Conservation (phyloP, 2,329 filamentous ascomycete species). For the Cryphonectria parasitica region DNA sequence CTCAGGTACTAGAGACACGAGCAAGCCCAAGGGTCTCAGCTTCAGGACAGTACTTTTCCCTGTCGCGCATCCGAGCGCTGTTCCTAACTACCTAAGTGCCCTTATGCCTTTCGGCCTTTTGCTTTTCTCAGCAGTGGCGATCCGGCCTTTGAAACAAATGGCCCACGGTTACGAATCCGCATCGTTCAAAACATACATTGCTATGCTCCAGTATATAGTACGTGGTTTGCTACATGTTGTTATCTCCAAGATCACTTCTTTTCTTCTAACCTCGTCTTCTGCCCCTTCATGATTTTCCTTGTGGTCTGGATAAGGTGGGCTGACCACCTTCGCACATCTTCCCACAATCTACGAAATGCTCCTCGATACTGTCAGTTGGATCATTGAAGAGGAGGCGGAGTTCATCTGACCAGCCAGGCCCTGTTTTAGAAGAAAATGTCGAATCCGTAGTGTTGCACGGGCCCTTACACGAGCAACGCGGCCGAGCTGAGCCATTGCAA, state of each 20-base stretch:
- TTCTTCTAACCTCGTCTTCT: too few species aligned
- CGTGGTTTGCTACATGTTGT: not conserved
- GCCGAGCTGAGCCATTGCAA: too few species aligned
- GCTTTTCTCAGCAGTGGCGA: not conserved
- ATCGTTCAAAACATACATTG: not conserved
- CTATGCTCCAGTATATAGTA: not conserved
- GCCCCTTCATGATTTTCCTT: too few species aligned
- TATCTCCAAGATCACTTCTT: too few species aligned
- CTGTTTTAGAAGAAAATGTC: not conserved
- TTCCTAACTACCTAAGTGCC: not conserved
- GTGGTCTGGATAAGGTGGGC: too few species aligned
- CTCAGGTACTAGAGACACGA: not conserved
- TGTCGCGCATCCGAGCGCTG: not conserved
- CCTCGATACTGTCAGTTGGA: not conserved
- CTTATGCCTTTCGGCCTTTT: not conserved
- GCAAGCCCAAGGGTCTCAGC: not conserved
- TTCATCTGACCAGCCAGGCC: too few species aligned
- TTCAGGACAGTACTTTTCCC: not conserved
- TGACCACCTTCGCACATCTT: not conserved
- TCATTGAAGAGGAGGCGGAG: not conserved
- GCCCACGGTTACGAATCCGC: not conserved
- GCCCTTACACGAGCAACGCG: too few species aligned
- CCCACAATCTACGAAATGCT: not conserved
- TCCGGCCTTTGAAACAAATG: not conserved
- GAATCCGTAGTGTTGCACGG: not conserved